Conservation (phyloP, 106 monocot genomes). For the Dendrobium nobile region DNA sequence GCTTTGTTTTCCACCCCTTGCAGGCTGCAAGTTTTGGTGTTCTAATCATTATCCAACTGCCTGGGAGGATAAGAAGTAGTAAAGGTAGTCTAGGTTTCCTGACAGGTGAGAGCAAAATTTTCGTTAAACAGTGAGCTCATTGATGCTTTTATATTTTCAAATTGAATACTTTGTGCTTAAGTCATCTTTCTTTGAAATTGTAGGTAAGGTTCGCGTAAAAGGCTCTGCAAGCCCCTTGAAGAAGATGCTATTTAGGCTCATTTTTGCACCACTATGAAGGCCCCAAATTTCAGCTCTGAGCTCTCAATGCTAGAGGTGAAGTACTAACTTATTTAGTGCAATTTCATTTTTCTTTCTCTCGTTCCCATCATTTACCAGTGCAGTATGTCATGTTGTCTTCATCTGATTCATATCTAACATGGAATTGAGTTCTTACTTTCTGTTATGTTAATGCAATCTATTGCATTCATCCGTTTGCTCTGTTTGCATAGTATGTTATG, state of each 20-base stretch:
- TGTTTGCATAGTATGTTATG: too few species aligned
- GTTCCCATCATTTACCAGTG: background rate
- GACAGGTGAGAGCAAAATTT: slow-evolving; percentile 36
- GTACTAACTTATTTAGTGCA: background rate
- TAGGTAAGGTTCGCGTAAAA: slow-evolving; percentile 52
- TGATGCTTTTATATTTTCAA: background rate
- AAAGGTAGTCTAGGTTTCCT: slow-evolving; percentile 74
- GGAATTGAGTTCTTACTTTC: too few species aligned
- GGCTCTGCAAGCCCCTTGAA: slow-evolving; percentile 44
- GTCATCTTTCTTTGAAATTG: background rate
- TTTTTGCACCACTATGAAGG: slow-evolving; percentile 62
- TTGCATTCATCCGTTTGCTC: too few species aligned
- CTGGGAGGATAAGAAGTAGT: slow-evolving; percentile 81
- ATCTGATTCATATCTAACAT: background rate
- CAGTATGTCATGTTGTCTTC: background rate
- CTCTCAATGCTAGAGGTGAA: slow-evolving; percentile 51
- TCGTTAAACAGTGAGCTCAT: background rate
- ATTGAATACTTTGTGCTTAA: background rate
- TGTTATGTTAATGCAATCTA: too few species aligned
- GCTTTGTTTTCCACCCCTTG: background rate
- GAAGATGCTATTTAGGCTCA: slow-evolving; percentile 60
- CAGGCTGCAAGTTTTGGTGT: slow-evolving; percentile 70
- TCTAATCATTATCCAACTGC: slow-evolving; percentile 78
- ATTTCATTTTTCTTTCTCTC: background rate
- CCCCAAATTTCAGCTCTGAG: slow-evolving; percentile 58